A percentile compares a stretch with the other conserved stretches of the same genome.
phyloP scores from a whole-genome alignment of 805 yeast species.

The Schwanniomyces pseudopolymorphus region DNA sequence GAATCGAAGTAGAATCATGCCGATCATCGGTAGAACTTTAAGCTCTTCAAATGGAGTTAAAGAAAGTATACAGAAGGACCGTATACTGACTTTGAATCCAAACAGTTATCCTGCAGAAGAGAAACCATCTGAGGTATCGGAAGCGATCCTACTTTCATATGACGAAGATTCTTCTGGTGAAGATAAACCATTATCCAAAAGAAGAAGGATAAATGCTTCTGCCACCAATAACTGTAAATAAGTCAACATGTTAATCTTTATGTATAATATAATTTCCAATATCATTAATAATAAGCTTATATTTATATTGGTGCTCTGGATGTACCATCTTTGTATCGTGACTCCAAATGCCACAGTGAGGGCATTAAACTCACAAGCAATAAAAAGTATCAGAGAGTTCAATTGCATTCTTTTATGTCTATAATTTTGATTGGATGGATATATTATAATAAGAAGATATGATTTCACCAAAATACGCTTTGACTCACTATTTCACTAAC shows the following conservation, averaged over 20 bases:
- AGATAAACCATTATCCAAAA: neutral
- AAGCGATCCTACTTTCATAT: neutral
- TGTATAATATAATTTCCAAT: neutral
- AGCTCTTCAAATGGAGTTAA: too few relatives aligned
- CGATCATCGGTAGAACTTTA: neutral
- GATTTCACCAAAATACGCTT: conserved; percentile 44
- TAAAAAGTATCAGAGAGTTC: too few relatives aligned
- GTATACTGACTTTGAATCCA: too few relatives aligned
- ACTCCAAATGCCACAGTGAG: neutral
- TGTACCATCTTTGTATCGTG: neutral
- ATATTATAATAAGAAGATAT: conserved; percentile 12
- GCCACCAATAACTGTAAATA: neutral
- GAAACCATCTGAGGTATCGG: neutral
- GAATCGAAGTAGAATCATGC: neutral
- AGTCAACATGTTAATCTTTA: neutral
- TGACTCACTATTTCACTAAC: conserved; percentile 32
- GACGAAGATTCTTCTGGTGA: neutral
- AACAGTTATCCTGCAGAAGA: neutral
- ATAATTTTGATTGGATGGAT: neutral
- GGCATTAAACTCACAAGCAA: neutral
- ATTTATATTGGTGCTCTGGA: neutral
- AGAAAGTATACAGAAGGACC: too few relatives aligned
- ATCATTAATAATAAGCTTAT: neutral
- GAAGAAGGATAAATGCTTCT: neutral
- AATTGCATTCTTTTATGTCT: neutral